These are phyloP conservation scores for Cercospora canescens DNA, from an alignment of 2,329 filamentous ascomycete species.

Conservation along the genomic window DNA sequence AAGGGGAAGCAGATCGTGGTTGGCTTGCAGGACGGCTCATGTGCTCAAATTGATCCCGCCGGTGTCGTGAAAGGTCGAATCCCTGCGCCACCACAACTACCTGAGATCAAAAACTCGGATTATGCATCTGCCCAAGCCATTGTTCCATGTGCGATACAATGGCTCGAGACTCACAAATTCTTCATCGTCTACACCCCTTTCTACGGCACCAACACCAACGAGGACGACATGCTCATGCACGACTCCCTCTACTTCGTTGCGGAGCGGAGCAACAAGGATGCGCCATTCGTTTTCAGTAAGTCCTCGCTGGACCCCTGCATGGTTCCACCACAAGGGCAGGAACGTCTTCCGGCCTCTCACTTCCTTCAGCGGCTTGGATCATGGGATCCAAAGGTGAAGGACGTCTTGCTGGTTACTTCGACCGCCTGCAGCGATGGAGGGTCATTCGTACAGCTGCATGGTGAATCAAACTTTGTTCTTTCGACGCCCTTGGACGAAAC, in stretches of 20 bases:
- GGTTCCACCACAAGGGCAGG: conserved; percentile 59
- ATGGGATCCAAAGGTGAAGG: conserved; percentile 77
- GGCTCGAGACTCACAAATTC: conserved; percentile 71
- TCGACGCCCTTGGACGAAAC: conserved; percentile 67
- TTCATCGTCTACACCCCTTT: conserved; percentile 73
- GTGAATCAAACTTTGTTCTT: background rate
- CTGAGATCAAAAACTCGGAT: conserved; percentile 45
- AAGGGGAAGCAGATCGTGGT: conserved; percentile 91
- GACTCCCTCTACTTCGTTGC: conserved; percentile 78
- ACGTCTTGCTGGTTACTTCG: conserved; percentile 79
- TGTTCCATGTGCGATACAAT: conserved; percentile 62
- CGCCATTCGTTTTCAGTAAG: conserved; percentile 70
- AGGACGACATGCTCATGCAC: conserved; percentile 35
- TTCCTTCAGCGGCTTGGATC: conserved; percentile 75
- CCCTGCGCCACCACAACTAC: conserved; percentile 69
- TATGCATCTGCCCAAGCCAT: conserved; percentile 18
- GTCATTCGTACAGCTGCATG: conserved; percentile 57
- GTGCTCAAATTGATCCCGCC: conserved; percentile 79
- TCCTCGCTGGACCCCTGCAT: conserved; percentile 69
- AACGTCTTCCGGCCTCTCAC: conserved; percentile 65
- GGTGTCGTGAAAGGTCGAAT: conserved; percentile 77
- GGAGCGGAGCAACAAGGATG: conserved; percentile 60
- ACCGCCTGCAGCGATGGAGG: conserved; percentile 79
- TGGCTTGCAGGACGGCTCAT: conserved; percentile 77
- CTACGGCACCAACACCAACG: conserved; percentile 16